phyloP scores from a whole-genome alignment of 176 grass and related monocot species.

The Cocos nucifera region DNA sequence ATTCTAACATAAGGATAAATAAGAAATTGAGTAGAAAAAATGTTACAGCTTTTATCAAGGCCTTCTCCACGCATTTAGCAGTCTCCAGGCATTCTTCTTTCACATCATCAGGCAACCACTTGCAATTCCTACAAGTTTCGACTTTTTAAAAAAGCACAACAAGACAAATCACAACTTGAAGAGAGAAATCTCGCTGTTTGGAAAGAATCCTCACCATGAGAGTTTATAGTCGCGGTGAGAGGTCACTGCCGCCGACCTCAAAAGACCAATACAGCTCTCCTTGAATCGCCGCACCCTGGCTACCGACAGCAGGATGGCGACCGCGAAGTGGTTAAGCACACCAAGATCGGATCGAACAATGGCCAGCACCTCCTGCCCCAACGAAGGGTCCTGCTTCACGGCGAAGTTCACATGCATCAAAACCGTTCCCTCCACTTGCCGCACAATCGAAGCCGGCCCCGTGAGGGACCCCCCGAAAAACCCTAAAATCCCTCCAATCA shows the following conservation, averaged over 20 bases:
- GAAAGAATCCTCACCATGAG: constrained; percentile 37
- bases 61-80: constrained; percentile 44
- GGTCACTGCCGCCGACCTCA: constrained; percentile 28
- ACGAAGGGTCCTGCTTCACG: constrained; percentile 75
- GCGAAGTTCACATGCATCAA: constrained; percentile 79
- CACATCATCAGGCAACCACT: constrained; percentile 63
- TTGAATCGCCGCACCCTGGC: constrained; percentile 61
- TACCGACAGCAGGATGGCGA: constrained; percentile 61
- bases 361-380: constrained; percentile 61
- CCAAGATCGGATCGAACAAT: constrained; percentile 49
- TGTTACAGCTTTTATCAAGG: constrained; percentile 70
- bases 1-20: no score
- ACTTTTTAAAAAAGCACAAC: background rate
- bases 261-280: constrained; percentile 36
- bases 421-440: constrained; percentile 71
- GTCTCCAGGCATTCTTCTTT: constrained; percentile 45
- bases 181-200: no score
- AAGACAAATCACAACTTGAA: constrained; percentile 14
- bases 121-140: constrained; percentile 44
- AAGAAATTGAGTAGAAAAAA: background rate
- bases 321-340: constrained; percentile 53
- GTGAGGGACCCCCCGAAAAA: constrained; percentile 47
- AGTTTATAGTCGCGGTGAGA: constrained; percentile 43
- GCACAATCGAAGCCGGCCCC: constrained; percentile 44
- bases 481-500: constrained; percentile 48